Evolutionary conservation across 345 rosid species (phyloP).

Genomic region (Lepidium africanum): DNA sequence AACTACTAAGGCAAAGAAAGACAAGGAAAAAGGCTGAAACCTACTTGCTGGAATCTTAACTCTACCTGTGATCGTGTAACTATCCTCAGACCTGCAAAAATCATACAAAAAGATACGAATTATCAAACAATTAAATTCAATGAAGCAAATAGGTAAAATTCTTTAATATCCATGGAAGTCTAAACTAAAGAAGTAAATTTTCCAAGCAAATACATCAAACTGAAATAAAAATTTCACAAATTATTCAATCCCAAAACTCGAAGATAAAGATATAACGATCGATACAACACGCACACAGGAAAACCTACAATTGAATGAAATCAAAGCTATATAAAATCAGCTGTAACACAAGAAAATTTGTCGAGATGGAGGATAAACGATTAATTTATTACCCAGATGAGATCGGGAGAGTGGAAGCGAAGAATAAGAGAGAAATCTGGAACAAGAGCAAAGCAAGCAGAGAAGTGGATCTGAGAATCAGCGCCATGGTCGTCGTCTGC

Average conservation of each 20-base stretch:
- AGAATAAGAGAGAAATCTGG: conserved; percentile 27
- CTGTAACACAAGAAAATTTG: background rate
- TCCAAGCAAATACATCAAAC: background rate
- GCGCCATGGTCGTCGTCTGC: conserved; percentile 36
- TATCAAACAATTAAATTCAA: background rate
- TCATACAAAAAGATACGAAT: background rate
- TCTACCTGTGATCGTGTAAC: conserved; percentile 69
- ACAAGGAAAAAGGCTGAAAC: background rate
- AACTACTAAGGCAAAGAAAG: background rate
- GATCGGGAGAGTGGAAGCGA: conserved; percentile 32
- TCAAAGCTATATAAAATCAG: background rate
- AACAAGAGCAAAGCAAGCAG: conserved; percentile 19
- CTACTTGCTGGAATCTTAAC: conserved; percentile 63
- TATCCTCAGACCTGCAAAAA: conserved; percentile 55
- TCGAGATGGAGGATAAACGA: background rate
- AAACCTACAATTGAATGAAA: background rate
- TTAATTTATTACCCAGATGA: conserved; percentile 37
- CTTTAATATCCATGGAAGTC: background rate
- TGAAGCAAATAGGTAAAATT: background rate
- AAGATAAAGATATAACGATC: background rate
- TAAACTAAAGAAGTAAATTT: background rate
- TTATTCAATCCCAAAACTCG: background rate
- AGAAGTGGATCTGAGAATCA: conserved; percentile 34
- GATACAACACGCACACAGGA: background rate
- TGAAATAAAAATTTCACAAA: background rate